Conservation (phyloP, 2,329 filamentous ascomycete genomes). For the Colletotrichum noveboracense region DNA sequence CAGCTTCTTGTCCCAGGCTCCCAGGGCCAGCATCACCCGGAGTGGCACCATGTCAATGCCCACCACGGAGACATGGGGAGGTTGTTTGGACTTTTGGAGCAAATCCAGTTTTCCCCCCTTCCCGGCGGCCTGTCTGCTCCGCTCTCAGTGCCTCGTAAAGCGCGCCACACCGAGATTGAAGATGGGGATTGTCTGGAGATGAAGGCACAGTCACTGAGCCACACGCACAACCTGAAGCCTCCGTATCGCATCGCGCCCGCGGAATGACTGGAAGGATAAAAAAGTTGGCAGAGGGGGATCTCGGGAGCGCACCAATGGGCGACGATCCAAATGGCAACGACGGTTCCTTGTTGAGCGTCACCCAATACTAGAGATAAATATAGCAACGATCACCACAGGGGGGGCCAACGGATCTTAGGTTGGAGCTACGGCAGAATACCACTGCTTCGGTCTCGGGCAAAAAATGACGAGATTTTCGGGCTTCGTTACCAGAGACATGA, state of each 20-base stretch:
- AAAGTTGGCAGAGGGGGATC: conserved; percentile 11
- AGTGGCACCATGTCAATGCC: neutral
- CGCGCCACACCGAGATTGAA: neutral
- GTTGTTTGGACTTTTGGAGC: neutral
- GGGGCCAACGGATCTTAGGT: neutral
- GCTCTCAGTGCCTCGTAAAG: neutral
- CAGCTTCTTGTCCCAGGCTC: neutral
- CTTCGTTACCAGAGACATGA: neutral
- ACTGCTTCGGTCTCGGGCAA: neutral
- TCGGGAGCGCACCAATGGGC: neutral
- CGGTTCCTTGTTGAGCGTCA: neutral
- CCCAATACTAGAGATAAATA: conserved; percentile 4
- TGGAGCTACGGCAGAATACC: neutral
- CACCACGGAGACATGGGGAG: neutral
- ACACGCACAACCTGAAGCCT: neutral
- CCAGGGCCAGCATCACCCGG: neutral
- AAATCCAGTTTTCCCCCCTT: neutral
- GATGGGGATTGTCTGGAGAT: neutral
- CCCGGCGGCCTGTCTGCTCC: neutral
- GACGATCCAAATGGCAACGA: neutral
- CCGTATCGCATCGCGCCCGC: neutral
- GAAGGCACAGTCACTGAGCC: neutral
- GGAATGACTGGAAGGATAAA: neutral
- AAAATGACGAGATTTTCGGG: conserved; percentile 5
- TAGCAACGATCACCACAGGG: conserved; percentile 16